A percentile compares a stretch with the other conserved stretches of the same genome.
Evolutionary conservation across 2,329 filamentous ascomycete species (phyloP).

Genomic region (Delphinella strobiligena): DNA sequence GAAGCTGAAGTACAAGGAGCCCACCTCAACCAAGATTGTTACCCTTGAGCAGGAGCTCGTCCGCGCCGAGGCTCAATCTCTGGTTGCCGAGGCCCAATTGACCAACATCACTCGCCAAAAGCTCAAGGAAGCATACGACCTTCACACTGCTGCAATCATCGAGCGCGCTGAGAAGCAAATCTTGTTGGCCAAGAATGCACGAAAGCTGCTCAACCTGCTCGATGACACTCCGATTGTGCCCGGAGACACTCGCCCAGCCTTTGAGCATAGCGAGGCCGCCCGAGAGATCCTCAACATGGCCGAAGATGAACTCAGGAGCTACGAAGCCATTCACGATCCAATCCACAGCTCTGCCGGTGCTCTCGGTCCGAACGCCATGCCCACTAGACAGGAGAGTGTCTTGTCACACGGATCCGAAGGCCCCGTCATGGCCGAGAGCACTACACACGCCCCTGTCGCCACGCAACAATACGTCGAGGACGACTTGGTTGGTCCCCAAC

Average conservation of each 20-base stretch:
- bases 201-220: slow-evolving; percentile 69
- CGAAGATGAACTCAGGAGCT: slow-evolving; percentile 73
- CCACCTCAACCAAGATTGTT: slow-evolving; percentile 66
- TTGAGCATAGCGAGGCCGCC: slow-evolving; percentile 53
- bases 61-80: slow-evolving; percentile 83
- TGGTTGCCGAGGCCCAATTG: slow-evolving; percentile 93
- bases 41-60: slow-evolving; percentile 94
- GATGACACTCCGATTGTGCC: slow-evolving; percentile 86
- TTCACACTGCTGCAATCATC: slow-evolving; percentile 81
- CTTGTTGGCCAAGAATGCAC: slow-evolving; percentile 82
- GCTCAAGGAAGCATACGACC: slow-evolving; percentile 85
- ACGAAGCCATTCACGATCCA: slow-evolving; percentile 48
- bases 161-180: slow-evolving; percentile 96
- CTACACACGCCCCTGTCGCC: neutral
- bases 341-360: slow-evolving; percentile 37
- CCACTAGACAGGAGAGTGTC: no score
- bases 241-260: slow-evolving; percentile 62
- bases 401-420: neutral
- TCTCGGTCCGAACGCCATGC: slow-evolving; percentile 37
- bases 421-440: neutral
- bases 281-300: slow-evolving; percentile 84
- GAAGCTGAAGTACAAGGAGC: slow-evolving; percentile 84
- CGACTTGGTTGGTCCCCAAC: no score
- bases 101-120: slow-evolving; percentile 94
- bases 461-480: no score